Evolutionary conservation across 495 filamentous ascomycete genomes (phyloP).

Genomic region (Aspergillus incahuasiensis): DNA sequence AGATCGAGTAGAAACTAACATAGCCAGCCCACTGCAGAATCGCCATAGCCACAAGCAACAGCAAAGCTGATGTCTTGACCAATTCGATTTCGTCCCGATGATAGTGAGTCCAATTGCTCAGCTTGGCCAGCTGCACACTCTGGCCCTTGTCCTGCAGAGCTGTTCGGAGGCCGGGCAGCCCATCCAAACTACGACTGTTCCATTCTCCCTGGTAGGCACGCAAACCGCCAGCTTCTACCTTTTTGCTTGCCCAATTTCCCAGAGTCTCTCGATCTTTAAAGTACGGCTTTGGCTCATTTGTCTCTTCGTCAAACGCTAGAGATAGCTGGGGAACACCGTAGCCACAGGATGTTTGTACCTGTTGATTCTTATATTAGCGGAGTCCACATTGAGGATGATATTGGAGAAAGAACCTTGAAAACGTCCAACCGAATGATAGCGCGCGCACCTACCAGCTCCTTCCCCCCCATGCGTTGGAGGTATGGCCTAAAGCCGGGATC

Average conservation of each 20-base stretch:
- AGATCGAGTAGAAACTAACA: neutral
- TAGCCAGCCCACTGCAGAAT: conserved; percentile 15
- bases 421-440: conserved; percentile 62
- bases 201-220: conserved; percentile 42
- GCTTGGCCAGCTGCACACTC: conserved; percentile 8
- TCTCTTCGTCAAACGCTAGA: conserved; percentile 18
- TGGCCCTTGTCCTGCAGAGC: conserved; percentile 24
- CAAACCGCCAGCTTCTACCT: conserved; percentile 35
- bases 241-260: conserved; percentile 37
- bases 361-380: neutral
- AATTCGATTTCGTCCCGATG: conserved; percentile 21
- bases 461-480: conserved; percentile 24
- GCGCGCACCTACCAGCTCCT: conserved; percentile 44
- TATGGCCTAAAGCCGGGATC: conserved; percentile 20
- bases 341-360: conserved; percentile 56
- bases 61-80: conserved; percentile 13
- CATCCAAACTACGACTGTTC: conserved; percentile 51
- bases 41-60: conserved; percentile 19
- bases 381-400: neutral
- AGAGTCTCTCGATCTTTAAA: conserved; percentile 44
- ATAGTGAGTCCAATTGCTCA: conserved; percentile 16
- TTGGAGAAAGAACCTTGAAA: conserved; percentile 48
- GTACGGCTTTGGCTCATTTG: conserved; percentile 18
- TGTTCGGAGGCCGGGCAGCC: conserved; percentile 44
- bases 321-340: conserved; percentile 48